phyloP scores from a whole-genome alignment of 495 filamentous ascomycete species.

The Daldinia caldariorum region DNA sequence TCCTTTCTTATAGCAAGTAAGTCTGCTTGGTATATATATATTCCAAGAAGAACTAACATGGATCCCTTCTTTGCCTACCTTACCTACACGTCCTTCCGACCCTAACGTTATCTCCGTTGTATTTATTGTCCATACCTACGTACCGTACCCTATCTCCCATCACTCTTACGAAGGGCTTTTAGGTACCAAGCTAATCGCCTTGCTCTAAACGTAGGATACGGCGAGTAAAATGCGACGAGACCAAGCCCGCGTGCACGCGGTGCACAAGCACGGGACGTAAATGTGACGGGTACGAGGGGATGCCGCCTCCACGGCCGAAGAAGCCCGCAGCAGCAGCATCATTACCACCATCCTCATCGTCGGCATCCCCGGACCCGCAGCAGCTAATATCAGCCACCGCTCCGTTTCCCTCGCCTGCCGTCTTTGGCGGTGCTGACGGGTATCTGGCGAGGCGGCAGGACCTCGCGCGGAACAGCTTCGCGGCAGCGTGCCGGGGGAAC shows the following conservation, averaged over 20 bases:
- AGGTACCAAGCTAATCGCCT: not conserved
- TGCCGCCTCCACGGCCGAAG: constrained; percentile 43
- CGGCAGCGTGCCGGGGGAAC: constrained; percentile 46
- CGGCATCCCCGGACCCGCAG: constrained; percentile 5
- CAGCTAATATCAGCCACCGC: not conserved
- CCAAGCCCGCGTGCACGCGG: constrained; percentile 52
- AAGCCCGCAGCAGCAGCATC: constrained; percentile 20
- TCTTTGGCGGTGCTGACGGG: constrained; percentile 4
- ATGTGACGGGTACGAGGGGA: constrained; percentile 55
- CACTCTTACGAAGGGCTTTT: not conserved
- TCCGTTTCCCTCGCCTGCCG: not conserved
- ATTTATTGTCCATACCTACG: not conserved
- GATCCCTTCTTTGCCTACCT: not conserved
- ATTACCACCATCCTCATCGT: not conserved
- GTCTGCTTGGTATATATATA: not conserved
- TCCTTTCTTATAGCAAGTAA: constrained; percentile 35
- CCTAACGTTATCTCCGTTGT: not conserved
- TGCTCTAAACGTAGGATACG: constrained; percentile 25
- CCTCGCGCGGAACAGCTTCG: constrained; percentile 45
- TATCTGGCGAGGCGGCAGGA: constrained; percentile 19
- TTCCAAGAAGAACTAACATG: not conserved
- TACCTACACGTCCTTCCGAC: not conserved
- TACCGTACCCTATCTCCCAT: not conserved
- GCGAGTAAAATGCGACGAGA: constrained; percentile 56
- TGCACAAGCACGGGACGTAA: constrained; percentile 56